Conservation (phyloP, 768 basidiomycete species). For the Antrodiella citrinella region DNA sequence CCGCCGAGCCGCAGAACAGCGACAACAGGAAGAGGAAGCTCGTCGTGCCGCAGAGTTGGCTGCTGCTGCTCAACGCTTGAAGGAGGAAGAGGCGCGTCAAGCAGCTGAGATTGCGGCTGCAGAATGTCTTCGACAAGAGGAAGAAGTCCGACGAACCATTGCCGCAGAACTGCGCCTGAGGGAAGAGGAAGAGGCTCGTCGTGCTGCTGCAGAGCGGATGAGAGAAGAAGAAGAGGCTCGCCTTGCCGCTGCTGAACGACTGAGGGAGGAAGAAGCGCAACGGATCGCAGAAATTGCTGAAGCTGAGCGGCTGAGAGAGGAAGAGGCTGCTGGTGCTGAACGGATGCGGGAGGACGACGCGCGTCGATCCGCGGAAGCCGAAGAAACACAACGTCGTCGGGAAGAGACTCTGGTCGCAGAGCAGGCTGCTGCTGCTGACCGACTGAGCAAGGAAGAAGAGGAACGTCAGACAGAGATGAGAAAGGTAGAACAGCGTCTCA, state of each 20-base stretch:
- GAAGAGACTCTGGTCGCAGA: slow-evolving; percentile 12
- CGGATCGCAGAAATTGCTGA: slow-evolving; percentile 7
- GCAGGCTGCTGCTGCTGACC: slow-evolving; percentile 13
- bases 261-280: neutral
- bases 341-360: slow-evolving; percentile 17
- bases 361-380: slow-evolving; percentile 9
- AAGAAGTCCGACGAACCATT: neutral
- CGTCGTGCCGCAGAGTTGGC: slow-evolving; percentile 10
- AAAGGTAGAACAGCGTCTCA: too few species aligned
- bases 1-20: slow-evolving; percentile 10
- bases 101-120: slow-evolving; percentile 6
- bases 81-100: slow-evolving; percentile 25
- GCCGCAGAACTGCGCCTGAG: neutral
- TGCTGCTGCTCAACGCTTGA: slow-evolving; percentile 17
- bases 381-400: slow-evolving; percentile 7
- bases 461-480: too few species aligned
- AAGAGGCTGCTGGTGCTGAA: slow-evolving; percentile 12
- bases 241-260: slow-evolving; percentile 1
- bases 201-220: neutral
- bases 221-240: slow-evolving; percentile 11
- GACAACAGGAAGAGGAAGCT: slow-evolving; percentile 11
- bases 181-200: slow-evolving; percentile 15
- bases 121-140: slow-evolving; percentile 3
- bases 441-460: too few species aligned
- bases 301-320: slow-evolving; percentile 8